Evolutionary conservation across 2,329 filamentous ascomycete species (phyloP).

Genomic region (Fusarium acutatum): DNA sequence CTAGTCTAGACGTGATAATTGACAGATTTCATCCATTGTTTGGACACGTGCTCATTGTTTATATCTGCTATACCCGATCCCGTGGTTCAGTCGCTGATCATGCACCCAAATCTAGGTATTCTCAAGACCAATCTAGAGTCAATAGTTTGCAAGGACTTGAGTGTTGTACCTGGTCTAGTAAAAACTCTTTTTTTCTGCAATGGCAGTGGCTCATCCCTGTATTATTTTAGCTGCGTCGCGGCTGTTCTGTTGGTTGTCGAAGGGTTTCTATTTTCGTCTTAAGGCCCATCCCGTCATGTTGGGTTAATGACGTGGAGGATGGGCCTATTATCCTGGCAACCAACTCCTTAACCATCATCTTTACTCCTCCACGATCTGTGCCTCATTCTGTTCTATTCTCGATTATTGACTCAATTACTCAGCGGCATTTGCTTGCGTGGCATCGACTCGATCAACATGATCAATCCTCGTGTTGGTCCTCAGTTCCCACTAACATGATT

Average conservation of each 20-base stretch:
- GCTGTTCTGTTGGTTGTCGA: neutral
- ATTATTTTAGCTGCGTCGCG: constrained; percentile 27
- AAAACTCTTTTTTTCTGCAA: neutral
- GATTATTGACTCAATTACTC: neutral
- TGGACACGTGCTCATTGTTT: constrained; percentile 28
- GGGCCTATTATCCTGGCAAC: neutral
- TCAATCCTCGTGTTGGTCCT: constrained; percentile 3
- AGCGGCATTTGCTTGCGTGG: constrained; percentile 16
- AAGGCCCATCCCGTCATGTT: constrained; percentile 6
- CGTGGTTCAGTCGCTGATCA: constrained; percentile 28
- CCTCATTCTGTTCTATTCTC: neutral
- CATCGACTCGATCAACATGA: neutral
- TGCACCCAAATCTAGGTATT: neutral
- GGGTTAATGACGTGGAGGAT: constrained; percentile 13
- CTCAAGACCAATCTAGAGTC: constrained; percentile 1
- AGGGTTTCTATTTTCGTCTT: constrained; percentile 24
- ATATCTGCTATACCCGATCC: constrained; percentile 13
- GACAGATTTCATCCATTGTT: neutral
- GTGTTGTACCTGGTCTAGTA: constrained; percentile 5
- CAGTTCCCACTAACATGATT: neutral
- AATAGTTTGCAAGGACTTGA: neutral
- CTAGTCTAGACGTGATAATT: constrained; percentile 8
- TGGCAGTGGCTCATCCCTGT: constrained; percentile 5
- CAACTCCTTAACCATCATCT: neutral
- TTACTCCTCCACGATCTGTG: neutral